Evolutionary conservation across 495 filamentous ascomycete species (phyloP), one percentile per base, ranked within the genome.

Genomic region (Aspergillus sparsus): DNA sequence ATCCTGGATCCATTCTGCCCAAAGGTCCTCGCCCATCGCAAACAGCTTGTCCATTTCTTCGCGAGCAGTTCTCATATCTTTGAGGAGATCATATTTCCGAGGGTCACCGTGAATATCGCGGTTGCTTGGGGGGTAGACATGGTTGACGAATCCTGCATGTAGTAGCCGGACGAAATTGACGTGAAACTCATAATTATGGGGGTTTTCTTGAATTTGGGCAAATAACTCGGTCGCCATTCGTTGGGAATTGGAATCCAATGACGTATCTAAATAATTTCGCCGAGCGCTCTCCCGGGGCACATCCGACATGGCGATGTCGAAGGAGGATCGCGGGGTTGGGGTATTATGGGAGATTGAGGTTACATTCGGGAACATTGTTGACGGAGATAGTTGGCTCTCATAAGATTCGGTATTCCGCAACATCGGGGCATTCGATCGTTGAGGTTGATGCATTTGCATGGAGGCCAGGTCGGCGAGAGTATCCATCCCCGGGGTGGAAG

Each of bases 41-140:
- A 89, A 89, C 13, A 82, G 78, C 53, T 79, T 78, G 58, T 85
- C 79, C 86, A 91, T 90, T 45, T 81, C 79, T 58, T 85, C 81
- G 53, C 87, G 80, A 18, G 85, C 87, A 41, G 79, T 81, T 13
- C 82, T 79, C 59, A 90, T 76, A 57, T 89, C 86, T 35, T 76
- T 75, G 7, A 89, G 76, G 3, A 89, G 70, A 55, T 86, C 82
- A 58, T 87, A 89, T 13, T 69, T 68, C 21, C 74, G 76, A 0
- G 79, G 75, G 37, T 81, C 77, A 7, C 74, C 75, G 36, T 77
- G 69, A 13, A 74, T 74, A 58, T 77, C 69, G 27, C 80, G 72
- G 50, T 82, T 72, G 42, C 80, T 77, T 7, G 77, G 72, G 1
- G 78, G 75, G 34, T 77, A 75, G 6, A 83, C 71, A 62, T 87